Percentiles rank a stretch among this genome's conserved stretches.
These are phyloP conservation scores for Neodidymelliopsis sp. DNA, from an alignment of 2,329 filamentous ascomycete genomes.

Conservation along the genomic window DNA sequence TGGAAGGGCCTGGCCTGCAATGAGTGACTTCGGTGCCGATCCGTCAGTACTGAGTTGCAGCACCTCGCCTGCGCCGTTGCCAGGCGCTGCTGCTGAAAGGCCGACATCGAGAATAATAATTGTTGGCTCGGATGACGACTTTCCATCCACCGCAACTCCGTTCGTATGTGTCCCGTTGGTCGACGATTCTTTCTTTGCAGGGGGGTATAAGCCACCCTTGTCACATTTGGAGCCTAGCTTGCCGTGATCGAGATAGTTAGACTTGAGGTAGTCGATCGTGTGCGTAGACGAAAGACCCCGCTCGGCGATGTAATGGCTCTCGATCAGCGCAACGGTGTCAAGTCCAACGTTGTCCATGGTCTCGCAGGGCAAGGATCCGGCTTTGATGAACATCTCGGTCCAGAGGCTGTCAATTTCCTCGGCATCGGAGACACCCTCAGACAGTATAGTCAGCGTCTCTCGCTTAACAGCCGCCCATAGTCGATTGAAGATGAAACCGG, in stretches of 20 bases:
- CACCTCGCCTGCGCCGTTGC: constrained; percentile 23
- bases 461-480: constrained; percentile 66
- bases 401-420: constrained; percentile 61
- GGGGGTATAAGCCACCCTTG: constrained; percentile 25
- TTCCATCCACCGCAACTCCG: not conserved
- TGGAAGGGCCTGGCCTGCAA: constrained; percentile 27
- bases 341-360: constrained; percentile 61
- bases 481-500: constrained; percentile 64
- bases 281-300: constrained; percentile 51
- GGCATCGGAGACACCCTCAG: constrained; percentile 59
- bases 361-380: constrained; percentile 44
- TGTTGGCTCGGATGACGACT: not conserved
- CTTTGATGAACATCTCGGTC: constrained; percentile 49
- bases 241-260: constrained; percentile 56
- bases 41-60: constrained; percentile 18
- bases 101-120: constrained; percentile 22
- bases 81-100: constrained; percentile 7
- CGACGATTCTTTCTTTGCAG: not conserved
- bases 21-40: constrained; percentile 7
- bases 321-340: constrained; percentile 63
- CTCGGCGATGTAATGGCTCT: constrained; percentile 61
- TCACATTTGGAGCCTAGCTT: constrained; percentile 55
- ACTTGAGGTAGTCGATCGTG: constrained; percentile 56
- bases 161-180: not conserved
- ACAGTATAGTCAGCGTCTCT: constrained; percentile 58